Base-by-base conservation (phyloP, 345 rosid genomes). In the Capsella bursapastoris region DNA sequence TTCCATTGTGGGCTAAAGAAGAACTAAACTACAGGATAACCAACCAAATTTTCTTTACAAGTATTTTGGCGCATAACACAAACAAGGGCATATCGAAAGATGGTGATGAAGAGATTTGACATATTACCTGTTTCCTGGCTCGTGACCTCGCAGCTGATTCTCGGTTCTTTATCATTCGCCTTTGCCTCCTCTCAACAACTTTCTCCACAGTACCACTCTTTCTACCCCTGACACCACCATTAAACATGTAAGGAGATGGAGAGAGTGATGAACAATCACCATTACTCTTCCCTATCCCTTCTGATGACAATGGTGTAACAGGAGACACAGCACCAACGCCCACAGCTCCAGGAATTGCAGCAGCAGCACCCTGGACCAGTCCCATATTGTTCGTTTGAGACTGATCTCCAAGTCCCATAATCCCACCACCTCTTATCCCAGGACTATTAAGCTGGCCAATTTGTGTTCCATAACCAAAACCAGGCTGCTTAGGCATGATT, bases 111-210 rank as follows among this genome's bases (percentile, higher is more conserved):
- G 56, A 51, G 22, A 60, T 51, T 1, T 40, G 2, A 6, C 37
- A 34, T 7, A 6, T 34, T 7, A 92, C 99, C 98, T 95, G 99
- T 79, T 95, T 95, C 18, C 99, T 90, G 48, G 99, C 99, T n/a
- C 98, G 85, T 12, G 99, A 95, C 52, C 97, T 86, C 28, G 99
- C 98, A 75, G 99, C 99, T 12, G 99, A 92, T 80, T 95, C 99
- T 75, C 99, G 84, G 66, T 95, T 95, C 86, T 95, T 95, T 40
- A 95, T 92, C 99, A 95, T 95, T 81, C 99, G 90, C 81, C 89
- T 89, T 68, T 95, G 99, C 84, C 99, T 90, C 84, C 98, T 89
- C 89, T 95, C 98, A 60, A 80, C 96, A 84, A 89, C 99, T 84
- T 90, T 95, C 84, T 95, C 99, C 69, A 92, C 89, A 18, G 80